A percentile compares a stretch with the other conserved stretches of the same genome.
Evolutionary conservation across 345 rosid genomes (phyloP).

Genomic region (Cardiospermum halicacabum): DNA sequence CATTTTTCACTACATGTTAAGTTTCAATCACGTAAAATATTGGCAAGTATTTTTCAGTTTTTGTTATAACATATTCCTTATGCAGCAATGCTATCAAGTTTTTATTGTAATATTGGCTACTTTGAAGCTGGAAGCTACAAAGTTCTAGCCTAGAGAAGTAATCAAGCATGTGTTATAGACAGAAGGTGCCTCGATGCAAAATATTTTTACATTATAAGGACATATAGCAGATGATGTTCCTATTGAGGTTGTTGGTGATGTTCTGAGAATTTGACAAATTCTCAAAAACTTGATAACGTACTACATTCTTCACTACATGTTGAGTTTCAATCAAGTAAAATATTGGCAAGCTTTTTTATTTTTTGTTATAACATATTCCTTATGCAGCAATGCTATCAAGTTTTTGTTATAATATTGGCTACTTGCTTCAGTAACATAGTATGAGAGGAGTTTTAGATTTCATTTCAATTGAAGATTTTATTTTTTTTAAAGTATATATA

Average conservation of each 20-base stretch:
- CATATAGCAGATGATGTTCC: conserved; percentile 83
- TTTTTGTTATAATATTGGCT: no score
- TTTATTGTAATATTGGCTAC: no score
- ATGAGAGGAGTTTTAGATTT: no score
- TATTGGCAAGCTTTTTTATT: background rate
- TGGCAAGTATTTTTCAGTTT: background rate
- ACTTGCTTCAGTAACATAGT: no score
- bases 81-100: conserved; percentile 88
- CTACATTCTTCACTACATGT: background rate
- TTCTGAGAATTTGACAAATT: conserved; percentile 87
- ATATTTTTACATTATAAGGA: conserved; percentile 78
- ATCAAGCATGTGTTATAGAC: conserved; percentile 95
- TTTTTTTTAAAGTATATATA: no score
- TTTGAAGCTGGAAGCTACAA: conserved; percentile 92
- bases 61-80: background rate
- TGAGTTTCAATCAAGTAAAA: background rate
- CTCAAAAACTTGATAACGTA: conserved; percentile 96
- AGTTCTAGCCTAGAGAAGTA: conserved; percentile 87
- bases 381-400: conserved; percentile 79
- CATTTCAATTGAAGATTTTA: no score
- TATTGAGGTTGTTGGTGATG: conserved; percentile 89
- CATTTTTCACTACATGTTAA: background rate
- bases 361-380: background rate
- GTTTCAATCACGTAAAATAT: background rate
- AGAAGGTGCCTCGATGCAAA: conserved; percentile 83